These are phyloP conservation scores for Suaeda aralocaspica DNA, from an alignment of 148 eudicot genomes.

Conservation along the genomic window DNA sequence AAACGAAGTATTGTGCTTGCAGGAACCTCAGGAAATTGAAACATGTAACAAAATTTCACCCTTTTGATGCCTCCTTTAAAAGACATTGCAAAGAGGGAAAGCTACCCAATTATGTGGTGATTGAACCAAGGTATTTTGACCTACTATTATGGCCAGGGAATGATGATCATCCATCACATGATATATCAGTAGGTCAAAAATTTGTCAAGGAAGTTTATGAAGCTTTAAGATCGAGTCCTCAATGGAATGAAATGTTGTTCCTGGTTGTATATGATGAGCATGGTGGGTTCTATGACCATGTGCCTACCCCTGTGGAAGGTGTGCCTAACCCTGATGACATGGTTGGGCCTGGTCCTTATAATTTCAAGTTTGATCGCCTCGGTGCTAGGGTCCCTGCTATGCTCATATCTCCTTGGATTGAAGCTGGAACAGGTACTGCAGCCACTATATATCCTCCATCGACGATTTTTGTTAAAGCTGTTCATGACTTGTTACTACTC, in stretches of 20 bases:
- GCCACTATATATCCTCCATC: background rate
- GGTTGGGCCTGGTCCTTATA: constrained; percentile 46
- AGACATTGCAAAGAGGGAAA: constrained; percentile 67
- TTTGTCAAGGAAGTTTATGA: constrained; percentile 60
- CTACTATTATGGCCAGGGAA: constrained; percentile 55
- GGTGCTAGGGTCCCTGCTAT: constrained; percentile 73
- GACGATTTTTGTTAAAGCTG: too few relatives aligned
- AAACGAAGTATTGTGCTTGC: background rate
- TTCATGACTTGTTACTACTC: too few relatives aligned
- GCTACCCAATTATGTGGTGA: constrained; percentile 81
- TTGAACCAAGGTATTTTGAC: constrained; percentile 72
- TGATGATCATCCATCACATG: constrained; percentile 84
- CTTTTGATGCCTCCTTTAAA: constrained; percentile 64
- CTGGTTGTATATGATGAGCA: constrained; percentile 54
- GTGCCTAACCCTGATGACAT: constrained; percentile 56
- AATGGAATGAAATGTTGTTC: constrained; percentile 60
- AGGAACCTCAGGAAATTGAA: constrained; percentile 79
- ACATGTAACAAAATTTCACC: constrained; percentile 61
- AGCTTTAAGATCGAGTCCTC: constrained; percentile 58
- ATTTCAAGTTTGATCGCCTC: constrained; percentile 57
- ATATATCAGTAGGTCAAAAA: constrained; percentile 45
- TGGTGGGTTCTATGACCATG: constrained; percentile 68
- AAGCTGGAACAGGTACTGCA: constrained; percentile 56
- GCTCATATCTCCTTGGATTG: constrained; percentile 75
- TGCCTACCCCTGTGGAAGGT: constrained; percentile 46